Conservation (phyloP, 768 basidiomycete genomes). For the Mycena sanguinolenta region DNA sequence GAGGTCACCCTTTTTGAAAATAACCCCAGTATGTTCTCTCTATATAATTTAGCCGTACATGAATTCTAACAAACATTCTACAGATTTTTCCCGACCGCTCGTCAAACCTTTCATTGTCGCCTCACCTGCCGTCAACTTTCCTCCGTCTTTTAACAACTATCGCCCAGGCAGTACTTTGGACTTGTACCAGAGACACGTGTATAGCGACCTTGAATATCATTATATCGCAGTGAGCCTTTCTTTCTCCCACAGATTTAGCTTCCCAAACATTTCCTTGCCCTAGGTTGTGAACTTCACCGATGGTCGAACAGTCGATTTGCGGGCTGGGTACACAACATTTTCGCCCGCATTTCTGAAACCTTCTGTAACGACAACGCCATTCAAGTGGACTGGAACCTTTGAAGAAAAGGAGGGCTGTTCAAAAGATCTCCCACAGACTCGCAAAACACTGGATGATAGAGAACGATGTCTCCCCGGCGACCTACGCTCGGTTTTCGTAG, state of each 20-base stretch:
- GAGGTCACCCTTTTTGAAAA: conserved; percentile 20
- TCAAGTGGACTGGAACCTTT: conserved; percentile 13
- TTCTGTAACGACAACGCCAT: background rate
- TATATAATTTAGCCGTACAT: background rate
- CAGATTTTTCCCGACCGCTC: conserved; percentile 10
- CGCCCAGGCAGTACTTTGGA: background rate
- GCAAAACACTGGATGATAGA: background rate
- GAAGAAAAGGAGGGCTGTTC: background rate
- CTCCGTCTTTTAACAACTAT: background rate
- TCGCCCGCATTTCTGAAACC: conserved; percentile 2
- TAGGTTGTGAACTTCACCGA: conserved; percentile 27
- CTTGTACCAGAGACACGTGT: background rate
- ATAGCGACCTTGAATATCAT: conserved; percentile 1
- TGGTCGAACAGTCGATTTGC: conserved; percentile 11
- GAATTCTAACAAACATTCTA: background rate
- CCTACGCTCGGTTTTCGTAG: background rate
- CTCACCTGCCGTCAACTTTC: conserved; percentile 15
- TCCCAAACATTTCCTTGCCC: background rate
- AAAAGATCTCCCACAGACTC: background rate
- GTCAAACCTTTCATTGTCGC: conserved; percentile 15
- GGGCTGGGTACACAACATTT: conserved; percentile 26
- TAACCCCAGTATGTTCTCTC: background rate
- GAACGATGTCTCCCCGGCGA: conserved; percentile 20
- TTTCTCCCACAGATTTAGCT: background rate
- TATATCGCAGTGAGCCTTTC: conserved; percentile 4